phyloP scores from a whole-genome alignment of 331 rosid genomes.

The Quercus lobata region DNA sequence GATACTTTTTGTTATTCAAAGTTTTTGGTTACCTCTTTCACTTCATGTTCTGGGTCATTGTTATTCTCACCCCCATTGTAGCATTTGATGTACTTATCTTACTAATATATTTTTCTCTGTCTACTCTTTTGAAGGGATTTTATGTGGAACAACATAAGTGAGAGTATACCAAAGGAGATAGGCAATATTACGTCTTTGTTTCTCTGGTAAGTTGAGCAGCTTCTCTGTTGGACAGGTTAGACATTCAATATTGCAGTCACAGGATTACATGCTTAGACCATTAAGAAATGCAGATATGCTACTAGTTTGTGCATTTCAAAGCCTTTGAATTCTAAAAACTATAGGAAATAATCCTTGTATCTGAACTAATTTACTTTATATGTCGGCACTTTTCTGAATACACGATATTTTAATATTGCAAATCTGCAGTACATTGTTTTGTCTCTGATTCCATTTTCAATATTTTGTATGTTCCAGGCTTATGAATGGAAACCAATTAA shows the following conservation, averaged over 20 bases:
- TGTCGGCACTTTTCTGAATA: background rate
- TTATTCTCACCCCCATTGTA: constrained; percentile 11
- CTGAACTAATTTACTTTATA: background rate
- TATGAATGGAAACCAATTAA: constrained; percentile 65
- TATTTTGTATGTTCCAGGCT: constrained; percentile 46
- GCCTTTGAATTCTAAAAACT: background rate
- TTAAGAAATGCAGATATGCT: background rate
- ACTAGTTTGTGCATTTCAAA: background rate
- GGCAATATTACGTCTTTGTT: constrained; percentile 61
- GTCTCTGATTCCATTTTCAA: constrained; percentile 11
- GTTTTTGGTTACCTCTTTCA: constrained; percentile 6
- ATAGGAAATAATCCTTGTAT: background rate
- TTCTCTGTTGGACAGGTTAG: background rate
- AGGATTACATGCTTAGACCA: background rate
- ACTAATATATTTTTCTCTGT: constrained; percentile 26
- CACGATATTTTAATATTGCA: background rate
- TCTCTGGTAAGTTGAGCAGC: constrained; percentile 69
- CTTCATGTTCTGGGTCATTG: constrained; percentile 4
- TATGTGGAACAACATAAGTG: constrained; percentile 67
- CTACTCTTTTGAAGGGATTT: constrained; percentile 24
- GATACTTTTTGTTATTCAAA: background rate
- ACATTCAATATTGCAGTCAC: background rate
- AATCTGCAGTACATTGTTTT: background rate
- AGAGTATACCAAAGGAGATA: constrained; percentile 78
- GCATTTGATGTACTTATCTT: constrained; percentile 18